Base-by-base conservation (phyloP, 257 asterid species). In the Plectranthus barbatus region DNA sequence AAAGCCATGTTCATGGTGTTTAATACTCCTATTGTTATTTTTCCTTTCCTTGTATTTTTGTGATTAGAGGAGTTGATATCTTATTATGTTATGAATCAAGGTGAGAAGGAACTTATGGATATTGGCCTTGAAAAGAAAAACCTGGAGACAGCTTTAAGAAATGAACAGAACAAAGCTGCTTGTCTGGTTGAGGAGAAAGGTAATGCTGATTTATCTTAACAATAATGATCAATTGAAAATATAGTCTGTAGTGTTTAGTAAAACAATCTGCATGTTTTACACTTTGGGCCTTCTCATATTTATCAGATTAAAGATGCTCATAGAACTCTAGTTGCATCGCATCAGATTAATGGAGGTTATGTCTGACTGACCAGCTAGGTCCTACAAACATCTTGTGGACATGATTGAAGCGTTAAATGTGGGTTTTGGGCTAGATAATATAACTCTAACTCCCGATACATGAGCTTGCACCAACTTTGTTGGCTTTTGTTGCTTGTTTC, bases 21-120 rank as follows among this genome's bases (percentile, higher is more conserved):
- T 52, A 40, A 26, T 48, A 60, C 9, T 9, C 62, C 46, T 9
- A n/a, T 21, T 37, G 23, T 51, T 57, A 15, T 34, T 54, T 62
- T 56, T 48, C 26, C 21, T 46, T 40, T 3, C 36, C 20, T 60
- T 33, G 20, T 34, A 6, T 37, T 34, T 66, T 39, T 34, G 45
- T 74, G 3, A 64, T 37, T 45, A 56, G 72, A 37, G 44, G 42
- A 59, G 69, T 33, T 23, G 29, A 34, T 47, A 9, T 72, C 71
- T 52, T 77, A 20, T 37, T 66, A 19, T 62, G 46, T 73, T 60
- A 55, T 56, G 15, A 59, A 64, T 83, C 33, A 64, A 92, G 99
- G 99, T 59, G 96, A 85, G 70, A 67, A 67, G 74, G 97, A 90
- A 79, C 82, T 93, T 72, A 67, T 53, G 82, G 85, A 85, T 71